These are phyloP conservation scores for Coprinellus micaceus DNA, from an alignment of 768 basidiomycete species.

Conservation along the genomic window DNA sequence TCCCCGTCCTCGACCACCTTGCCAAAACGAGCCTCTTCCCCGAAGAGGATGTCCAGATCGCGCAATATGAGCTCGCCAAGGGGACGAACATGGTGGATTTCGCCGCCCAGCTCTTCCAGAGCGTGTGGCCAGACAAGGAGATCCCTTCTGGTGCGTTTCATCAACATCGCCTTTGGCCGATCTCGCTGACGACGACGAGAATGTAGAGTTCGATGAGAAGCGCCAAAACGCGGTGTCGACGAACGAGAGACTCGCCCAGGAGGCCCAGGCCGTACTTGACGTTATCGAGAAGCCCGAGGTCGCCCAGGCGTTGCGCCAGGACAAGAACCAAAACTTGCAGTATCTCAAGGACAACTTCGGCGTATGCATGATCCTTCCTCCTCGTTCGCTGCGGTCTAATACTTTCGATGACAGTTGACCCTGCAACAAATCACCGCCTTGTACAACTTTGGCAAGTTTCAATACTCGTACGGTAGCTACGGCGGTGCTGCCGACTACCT, in stretches of 20 bases:
- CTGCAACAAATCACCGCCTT: conserved; percentile 92
- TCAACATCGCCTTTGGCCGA: neutral
- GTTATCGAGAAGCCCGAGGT: conserved; percentile 98
- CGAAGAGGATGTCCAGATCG: conserved; percentile 72
- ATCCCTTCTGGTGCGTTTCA: conserved; percentile 58
- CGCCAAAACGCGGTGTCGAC: conserved; percentile 79
- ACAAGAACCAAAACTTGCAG: conserved; percentile 94
- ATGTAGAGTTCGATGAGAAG: conserved; percentile 85
- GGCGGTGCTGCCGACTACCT: conserved; percentile 95
- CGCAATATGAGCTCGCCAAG: conserved; percentile 96
- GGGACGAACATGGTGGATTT: conserved; percentile 99
- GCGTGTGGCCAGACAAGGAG: conserved; percentile 70
- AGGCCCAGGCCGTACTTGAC: conserved; percentile 89
- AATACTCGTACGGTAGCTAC: conserved; percentile 98
- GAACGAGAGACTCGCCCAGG: conserved; percentile 80
- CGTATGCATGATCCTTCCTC: conserved; percentile 44
- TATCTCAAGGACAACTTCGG: conserved; percentile 91
- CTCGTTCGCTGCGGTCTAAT: conserved; percentile 1
- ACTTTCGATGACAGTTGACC: conserved; percentile 59
- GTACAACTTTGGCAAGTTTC: conserved; percentile 98
- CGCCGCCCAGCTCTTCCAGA: conserved; percentile 72
- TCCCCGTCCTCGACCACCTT: conserved; percentile 89
- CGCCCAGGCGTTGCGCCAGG: conserved; percentile 88
- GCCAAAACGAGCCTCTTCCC: conserved; percentile 73
- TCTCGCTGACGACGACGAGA: no score